Conservation (phyloP, 768 basidiomycete species). For the Leccinum imitatum region DNA sequence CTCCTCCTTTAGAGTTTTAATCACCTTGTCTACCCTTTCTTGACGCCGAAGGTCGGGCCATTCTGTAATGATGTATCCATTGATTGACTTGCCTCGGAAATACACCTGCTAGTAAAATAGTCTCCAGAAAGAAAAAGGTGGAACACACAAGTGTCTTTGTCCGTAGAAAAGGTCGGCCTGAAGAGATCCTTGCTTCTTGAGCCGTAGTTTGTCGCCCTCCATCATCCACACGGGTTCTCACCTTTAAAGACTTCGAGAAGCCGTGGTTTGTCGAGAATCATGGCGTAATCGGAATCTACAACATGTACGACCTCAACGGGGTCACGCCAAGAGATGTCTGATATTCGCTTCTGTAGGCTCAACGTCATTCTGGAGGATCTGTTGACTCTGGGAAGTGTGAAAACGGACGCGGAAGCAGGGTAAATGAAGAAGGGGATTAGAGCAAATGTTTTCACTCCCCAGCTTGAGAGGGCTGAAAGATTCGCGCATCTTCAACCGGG, state of each 20-base stretch:
- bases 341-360: slow-evolving; percentile 1
- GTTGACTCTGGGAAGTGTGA: neutral
- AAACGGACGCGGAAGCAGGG: neutral
- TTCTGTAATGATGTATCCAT: slow-evolving; percentile 1
- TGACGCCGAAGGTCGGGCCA: slow-evolving; percentile 19
- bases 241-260: slow-evolving; percentile 8
- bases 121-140: neutral
- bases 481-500: neutral
- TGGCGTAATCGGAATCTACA: slow-evolving; percentile 13
- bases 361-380: neutral
- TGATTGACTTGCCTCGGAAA: neutral
- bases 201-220: slow-evolving; percentile 16
- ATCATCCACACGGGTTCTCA: slow-evolving; percentile 18
- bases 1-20: neutral
- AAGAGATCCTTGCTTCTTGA: slow-evolving; percentile 3
- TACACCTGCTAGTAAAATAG: neutral
- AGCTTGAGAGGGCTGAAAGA: neutral
- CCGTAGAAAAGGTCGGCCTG: too few relatives aligned
- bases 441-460: neutral
- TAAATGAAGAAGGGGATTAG: neutral
- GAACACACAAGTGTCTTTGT: neutral
- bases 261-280: slow-evolving; percentile 19
- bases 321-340: slow-evolving; percentile 14
- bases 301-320: slow-evolving; percentile 17
- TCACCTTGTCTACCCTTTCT: slow-evolving; percentile 12